Conservation (phyloP, 768 basidiomycete species). For the Exidia glandulosa region DNA sequence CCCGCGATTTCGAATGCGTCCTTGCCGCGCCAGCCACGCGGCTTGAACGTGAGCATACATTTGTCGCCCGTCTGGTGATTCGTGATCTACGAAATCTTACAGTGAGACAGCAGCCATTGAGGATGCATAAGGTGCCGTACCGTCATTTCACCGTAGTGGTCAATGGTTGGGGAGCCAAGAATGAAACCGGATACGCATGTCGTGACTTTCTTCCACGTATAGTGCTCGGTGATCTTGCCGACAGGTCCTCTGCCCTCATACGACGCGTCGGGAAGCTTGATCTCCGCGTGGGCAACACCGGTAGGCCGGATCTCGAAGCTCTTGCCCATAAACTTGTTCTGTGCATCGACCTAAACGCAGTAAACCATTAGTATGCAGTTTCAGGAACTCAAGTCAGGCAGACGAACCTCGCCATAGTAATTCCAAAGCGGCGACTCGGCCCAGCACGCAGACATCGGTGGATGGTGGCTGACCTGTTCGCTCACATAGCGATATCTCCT, state of each 20-base stretch:
- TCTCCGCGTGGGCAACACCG: constrained; percentile 82
- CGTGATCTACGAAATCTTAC: constrained; percentile 38
- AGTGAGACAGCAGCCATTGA: too few species aligned
- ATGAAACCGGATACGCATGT: constrained; percentile 90
- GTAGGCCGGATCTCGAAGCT: constrained; percentile 95
- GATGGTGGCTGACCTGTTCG: constrained; percentile 97
- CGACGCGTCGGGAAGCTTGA: constrained; percentile 38
- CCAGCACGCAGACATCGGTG: constrained; percentile 93
- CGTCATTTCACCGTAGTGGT: constrained; percentile 91
- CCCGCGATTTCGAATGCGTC: constrained; percentile 92
- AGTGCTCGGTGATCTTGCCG: constrained; percentile 70
- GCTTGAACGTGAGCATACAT: constrained; percentile 89
- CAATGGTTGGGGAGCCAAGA: constrained; percentile 76
- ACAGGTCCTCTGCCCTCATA: constrained; percentile 21
- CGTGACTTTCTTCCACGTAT: constrained; percentile 91
- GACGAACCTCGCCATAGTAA: constrained; percentile 73
- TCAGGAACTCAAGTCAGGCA: background rate
- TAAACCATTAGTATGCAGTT: background rate
- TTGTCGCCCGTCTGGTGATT: constrained; percentile 87
- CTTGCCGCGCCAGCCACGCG: constrained; percentile 85
- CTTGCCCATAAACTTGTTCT: constrained; percentile 94
- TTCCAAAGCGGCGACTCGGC: constrained; percentile 83
- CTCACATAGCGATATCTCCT: constrained; percentile 87
- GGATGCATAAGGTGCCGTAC: constrained; percentile 33
- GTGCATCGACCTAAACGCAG: constrained; percentile 69